A percentile compares a stretch with the other conserved stretches of the same genome.
Conservation (phyloP, 1,284 basidiomycete species). For the Austroboletus novae-zelandiae region DNA sequence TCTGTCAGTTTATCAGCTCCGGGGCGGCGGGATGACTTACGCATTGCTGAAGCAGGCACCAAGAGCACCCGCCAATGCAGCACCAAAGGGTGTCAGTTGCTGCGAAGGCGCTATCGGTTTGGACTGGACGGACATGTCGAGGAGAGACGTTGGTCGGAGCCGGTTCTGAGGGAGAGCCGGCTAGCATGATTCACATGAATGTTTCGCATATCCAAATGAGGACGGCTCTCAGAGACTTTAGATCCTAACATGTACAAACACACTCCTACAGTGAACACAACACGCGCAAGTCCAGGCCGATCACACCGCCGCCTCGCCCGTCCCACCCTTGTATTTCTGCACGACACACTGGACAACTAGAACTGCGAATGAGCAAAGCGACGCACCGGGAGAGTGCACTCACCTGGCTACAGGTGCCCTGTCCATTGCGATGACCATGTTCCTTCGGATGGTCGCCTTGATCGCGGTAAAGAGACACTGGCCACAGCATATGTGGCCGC, state of each 20-base stretch:
- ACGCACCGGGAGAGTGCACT: constrained; percentile 17
- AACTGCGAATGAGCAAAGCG: not conserved
- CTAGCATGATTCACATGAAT: constrained; percentile 24
- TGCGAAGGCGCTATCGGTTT: constrained; percentile 17
- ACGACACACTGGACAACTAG: constrained; percentile 64
- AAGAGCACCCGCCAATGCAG: constrained; percentile 92
- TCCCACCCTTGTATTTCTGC: constrained; percentile 63
- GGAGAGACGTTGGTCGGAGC: not conserved
- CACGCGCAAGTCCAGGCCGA: constrained; percentile 52
- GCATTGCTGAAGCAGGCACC: constrained; percentile 93
- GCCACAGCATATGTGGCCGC: constrained; percentile 76
- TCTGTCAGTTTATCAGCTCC: constrained; percentile 10
- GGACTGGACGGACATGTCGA: constrained; percentile 30
- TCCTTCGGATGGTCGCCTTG: constrained; percentile 57
- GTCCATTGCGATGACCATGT: constrained; percentile 38
- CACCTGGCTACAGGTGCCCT: constrained; percentile 46
- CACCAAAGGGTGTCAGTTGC: constrained; percentile 87
- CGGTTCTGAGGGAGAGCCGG: not conserved
- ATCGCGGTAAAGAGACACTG: constrained; percentile 73
- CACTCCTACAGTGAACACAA: constrained; percentile 39
- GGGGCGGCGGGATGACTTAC: constrained; percentile 52
- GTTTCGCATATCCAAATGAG: not conserved
- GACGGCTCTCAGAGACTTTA: constrained; percentile 11
- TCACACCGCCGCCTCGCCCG: constrained; percentile 60
- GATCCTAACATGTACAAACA: constrained; percentile 29